A percentile compares a stretch with the other conserved stretches of the same genome.
Evolutionary conservation across 768 basidiomycete genomes (phyloP).

Genomic region (Russula compacta): DNA sequence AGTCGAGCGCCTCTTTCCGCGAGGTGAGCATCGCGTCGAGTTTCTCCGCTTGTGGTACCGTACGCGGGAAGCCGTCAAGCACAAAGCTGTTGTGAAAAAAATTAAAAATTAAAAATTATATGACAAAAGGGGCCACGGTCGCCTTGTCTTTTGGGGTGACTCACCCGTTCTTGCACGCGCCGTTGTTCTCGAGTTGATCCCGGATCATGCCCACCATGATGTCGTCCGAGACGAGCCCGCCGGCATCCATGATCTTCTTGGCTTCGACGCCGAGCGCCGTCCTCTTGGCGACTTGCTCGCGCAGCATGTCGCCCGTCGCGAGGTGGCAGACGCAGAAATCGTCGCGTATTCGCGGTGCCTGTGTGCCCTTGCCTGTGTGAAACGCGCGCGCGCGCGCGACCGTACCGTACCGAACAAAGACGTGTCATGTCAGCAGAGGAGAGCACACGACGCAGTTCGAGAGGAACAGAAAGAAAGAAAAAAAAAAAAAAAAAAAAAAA

Average conservation of each 20-base stretch:
- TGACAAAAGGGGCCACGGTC: neutral
- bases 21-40: constrained; percentile 81
- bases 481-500: neutral
- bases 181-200: constrained; percentile 89
- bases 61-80: constrained; percentile 98
- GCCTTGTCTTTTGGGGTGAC: too few relatives aligned
- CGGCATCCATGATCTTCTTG: constrained; percentile 96
- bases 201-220: constrained; percentile 98
- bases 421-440: neutral
- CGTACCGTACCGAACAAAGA: neutral
- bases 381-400: neutral
- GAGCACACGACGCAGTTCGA: too few relatives aligned
- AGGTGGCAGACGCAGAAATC: constrained; percentile 96
- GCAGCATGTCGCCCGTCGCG: constrained; percentile 97
- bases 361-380: constrained; percentile 87
- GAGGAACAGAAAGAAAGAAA: neutral
- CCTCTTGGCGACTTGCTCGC: constrained; percentile 83
- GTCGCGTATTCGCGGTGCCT: constrained; percentile 87
- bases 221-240: constrained; percentile 91
- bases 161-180: constrained; percentile 90
- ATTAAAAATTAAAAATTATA: neutral
- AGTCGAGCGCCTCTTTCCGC: constrained; percentile 83
- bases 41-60: constrained; percentile 93
- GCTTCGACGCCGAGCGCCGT: constrained; percentile 84
- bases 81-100: constrained; percentile 60